Percentiles rank a stretch among this genome's conserved stretches.
phyloP scores from a whole-genome alignment of 768 basidiomycete genomes.

The Lactarius hatsudake region DNA sequence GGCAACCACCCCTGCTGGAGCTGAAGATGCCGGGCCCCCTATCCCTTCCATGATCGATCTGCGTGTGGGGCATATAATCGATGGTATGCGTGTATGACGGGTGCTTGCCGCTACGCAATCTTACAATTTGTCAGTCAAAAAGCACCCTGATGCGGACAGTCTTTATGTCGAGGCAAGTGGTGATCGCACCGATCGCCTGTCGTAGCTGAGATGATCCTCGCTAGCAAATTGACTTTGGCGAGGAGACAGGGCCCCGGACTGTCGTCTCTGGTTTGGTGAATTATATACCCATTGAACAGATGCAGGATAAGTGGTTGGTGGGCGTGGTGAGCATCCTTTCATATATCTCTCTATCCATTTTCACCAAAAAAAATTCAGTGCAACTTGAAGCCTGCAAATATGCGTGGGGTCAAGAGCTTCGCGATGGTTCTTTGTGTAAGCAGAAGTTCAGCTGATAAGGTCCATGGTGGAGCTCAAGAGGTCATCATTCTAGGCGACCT shows the following conservation, averaged over 20 bases:
- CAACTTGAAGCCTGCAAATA: conserved; percentile 92
- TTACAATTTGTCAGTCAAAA: conserved; percentile 55
- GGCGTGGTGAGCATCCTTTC: conserved; percentile 59
- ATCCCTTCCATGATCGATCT: conserved; percentile 97
- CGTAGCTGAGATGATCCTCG: conserved; percentile 1
- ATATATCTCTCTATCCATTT: background rate
- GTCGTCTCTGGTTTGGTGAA: conserved; percentile 97
- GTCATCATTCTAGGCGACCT: conserved; percentile 61
- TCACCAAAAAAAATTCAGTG: conserved; percentile 45
- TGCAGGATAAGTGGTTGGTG: conserved; percentile 79
- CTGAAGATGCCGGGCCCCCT: conserved; percentile 75
- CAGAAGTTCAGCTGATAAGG: conserved; percentile 3
- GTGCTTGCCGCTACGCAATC: background rate
- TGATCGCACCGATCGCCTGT: background rate
- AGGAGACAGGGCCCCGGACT: conserved; percentile 90
- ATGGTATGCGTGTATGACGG: conserved; percentile 54
- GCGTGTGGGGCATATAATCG: conserved; percentile 88
- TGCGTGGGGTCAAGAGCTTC: conserved; percentile 97
- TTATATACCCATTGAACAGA: conserved; percentile 93
- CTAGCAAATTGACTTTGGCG: conserved; percentile 94
- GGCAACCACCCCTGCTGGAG: conserved; percentile 33
- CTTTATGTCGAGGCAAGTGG: conserved; percentile 87
- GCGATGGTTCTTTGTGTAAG: conserved; percentile 95
- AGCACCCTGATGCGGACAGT: conserved; percentile 96
- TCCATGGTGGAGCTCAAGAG: background rate